Evolutionary conservation across 805 yeast genomes (phyloP).

Genomic region (Sugiyamaella floridensis): DNA sequence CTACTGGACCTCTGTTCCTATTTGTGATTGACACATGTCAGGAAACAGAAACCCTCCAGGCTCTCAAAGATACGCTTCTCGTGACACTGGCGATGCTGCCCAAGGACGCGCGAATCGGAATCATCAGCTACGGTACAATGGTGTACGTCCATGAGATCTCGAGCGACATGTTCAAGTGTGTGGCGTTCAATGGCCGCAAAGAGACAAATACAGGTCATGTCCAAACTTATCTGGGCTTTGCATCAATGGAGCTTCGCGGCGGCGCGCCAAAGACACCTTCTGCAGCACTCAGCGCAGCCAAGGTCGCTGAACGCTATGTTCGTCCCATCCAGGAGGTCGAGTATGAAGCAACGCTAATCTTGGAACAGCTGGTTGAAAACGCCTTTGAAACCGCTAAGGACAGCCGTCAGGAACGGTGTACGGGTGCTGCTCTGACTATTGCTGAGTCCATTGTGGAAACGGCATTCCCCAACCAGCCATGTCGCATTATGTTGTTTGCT

Average conservation of each 20-base stretch:
- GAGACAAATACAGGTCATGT: slow-evolving; percentile 54
- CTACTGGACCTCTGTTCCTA: slow-evolving; percentile 77
- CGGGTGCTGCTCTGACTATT: slow-evolving; percentile 79
- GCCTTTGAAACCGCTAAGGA: slow-evolving; percentile 74
- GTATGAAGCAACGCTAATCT: slow-evolving; percentile 61
- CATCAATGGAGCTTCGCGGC: slow-evolving; percentile 21
- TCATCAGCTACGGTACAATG: slow-evolving; percentile 84
- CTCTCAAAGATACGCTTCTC: slow-evolving; percentile 73
- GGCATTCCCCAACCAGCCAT: slow-evolving; percentile 63
- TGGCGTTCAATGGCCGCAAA: slow-evolving; percentile 80
- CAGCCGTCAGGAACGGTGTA: slow-evolving; percentile 72
- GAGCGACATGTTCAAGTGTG: slow-evolving; percentile 58
- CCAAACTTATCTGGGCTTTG: slow-evolving; percentile 53
- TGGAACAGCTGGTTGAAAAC: slow-evolving; percentile 64
- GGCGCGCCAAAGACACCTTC: slow-evolving; percentile 11
- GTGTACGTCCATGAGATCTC: slow-evolving; percentile 82
- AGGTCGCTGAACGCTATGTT: slow-evolving; percentile 44
- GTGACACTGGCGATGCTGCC: slow-evolving; percentile 75
- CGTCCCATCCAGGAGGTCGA: slow-evolving; percentile 67
- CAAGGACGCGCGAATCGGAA: slow-evolving; percentile 79
- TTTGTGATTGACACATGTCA: slow-evolving; percentile 84
- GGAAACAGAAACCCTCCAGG: slow-evolving; percentile 75
- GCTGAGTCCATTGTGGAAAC: slow-evolving; percentile 72
- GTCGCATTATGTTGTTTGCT: slow-evolving; percentile 73
- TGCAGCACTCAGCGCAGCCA: not conserved